These are phyloP conservation scores for Amylocarpus encephaloides DNA, from an alignment of 2,329 filamentous ascomycete genomes.

Conservation along the genomic window DNA sequence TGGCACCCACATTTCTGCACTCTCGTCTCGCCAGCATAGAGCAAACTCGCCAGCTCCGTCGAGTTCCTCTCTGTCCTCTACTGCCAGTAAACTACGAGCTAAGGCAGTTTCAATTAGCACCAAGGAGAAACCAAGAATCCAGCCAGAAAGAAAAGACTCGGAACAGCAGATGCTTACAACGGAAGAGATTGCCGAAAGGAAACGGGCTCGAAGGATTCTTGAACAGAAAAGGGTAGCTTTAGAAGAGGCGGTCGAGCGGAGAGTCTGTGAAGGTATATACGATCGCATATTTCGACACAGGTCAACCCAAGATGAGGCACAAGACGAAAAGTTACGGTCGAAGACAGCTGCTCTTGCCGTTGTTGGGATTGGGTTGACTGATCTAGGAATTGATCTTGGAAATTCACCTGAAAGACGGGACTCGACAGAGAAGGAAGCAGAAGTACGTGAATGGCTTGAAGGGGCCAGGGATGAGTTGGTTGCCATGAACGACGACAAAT, in stretches of 20 bases:
- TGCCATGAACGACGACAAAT: conserved; percentile 79
- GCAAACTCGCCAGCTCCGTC: conserved; percentile 53
- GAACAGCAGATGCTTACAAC: conserved; percentile 87
- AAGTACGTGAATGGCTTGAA: conserved; percentile 67
- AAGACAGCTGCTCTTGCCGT: conserved; percentile 85
- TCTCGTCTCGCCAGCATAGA: conserved; percentile 69
- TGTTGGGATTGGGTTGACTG: conserved; percentile 84
- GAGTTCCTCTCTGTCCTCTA: conserved; percentile 48
- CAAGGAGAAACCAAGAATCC: conserved; percentile 44
- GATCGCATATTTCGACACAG: conserved; percentile 84
- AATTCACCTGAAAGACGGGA: conserved; percentile 49
- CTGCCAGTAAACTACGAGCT: conserved; percentile 49
- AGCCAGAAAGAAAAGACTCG: conserved; percentile 31
- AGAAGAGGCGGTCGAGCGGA: conserved; percentile 87
- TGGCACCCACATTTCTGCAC: conserved; percentile 74
- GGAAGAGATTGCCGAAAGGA: conserved; percentile 73
- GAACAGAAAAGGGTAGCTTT: conserved; percentile 71
- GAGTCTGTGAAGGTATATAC: conserved; percentile 80
- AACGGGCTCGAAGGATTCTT: conserved; percentile 68
- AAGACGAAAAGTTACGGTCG: conserved; percentile 89
- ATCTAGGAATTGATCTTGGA: conserved; percentile 73
- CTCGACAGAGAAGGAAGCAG: conserved; percentile 53
- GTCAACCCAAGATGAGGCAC: conserved; percentile 86
- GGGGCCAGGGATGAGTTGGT: conserved; percentile 65
- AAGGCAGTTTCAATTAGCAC: conserved; percentile 49